A percentile compares a stretch with the other conserved stretches of the same genome.
Evolutionary conservation across 768 basidiomycete species (phyloP).

Genomic region (Mycena galopus): DNA sequence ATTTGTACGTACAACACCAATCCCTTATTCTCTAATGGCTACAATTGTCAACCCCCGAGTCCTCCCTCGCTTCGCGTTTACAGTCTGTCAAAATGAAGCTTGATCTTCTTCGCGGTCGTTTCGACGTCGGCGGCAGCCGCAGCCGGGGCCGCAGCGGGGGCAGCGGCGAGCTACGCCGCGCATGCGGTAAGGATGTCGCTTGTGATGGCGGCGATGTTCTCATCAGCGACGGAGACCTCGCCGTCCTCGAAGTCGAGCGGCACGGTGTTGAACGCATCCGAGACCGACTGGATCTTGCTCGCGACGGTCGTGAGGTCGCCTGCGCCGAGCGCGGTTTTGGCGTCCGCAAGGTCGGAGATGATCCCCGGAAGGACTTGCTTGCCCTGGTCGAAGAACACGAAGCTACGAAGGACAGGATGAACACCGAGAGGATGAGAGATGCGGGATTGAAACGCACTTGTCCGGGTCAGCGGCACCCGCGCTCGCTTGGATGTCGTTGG

Average conservation of each 20-base stretch:
- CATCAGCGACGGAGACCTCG: neutral
- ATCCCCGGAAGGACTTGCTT: conserved; percentile 12
- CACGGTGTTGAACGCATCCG: neutral
- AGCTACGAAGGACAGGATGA: conserved; percentile 1
- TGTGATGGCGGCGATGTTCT: conserved; percentile 9
- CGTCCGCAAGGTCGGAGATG: neutral
- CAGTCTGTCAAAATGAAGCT: neutral
- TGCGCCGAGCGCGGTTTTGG: conserved; percentile 1
- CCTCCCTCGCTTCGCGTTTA: neutral
- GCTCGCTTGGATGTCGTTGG: neutral
- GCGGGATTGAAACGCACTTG: neutral
- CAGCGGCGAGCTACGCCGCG: neutral
- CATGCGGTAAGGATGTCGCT: conserved; percentile 11
- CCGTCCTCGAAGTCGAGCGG: conserved; percentile 14
- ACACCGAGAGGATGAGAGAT: neutral
- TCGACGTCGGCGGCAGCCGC: neutral
- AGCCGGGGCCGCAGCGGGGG: neutral
- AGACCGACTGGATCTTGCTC: conserved; percentile 7
- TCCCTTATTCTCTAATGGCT: neutral
- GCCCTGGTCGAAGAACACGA: conserved; percentile 13
- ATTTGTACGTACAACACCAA: neutral
- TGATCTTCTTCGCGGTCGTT: neutral
- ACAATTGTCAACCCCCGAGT: neutral
- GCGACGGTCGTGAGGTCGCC: conserved; percentile 10
- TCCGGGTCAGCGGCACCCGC: neutral